Percentiles rank a stretch among this genome's conserved stretches.
phyloP scores from a whole-genome alignment of 1,284 basidiomycete genomes.

The Cutaneotrichosporon curvatum region DNA sequence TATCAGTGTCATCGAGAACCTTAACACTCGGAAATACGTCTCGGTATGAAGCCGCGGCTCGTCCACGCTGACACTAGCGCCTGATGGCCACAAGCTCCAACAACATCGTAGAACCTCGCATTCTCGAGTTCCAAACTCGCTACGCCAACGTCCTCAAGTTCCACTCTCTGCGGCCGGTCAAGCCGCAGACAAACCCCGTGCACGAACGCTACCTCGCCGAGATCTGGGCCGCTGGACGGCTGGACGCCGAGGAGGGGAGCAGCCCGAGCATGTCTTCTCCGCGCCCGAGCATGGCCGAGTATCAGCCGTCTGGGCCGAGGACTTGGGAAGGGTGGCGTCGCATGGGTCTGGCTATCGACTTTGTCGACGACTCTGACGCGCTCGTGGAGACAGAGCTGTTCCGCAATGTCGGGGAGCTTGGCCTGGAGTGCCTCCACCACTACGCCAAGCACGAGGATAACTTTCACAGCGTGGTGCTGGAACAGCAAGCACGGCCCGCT shows the following conservation, averaged over 20 bases:
- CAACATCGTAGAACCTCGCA: conserved; percentile 70
- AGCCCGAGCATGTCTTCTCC: conserved; percentile 7
- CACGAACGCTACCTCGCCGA: conserved; percentile 61
- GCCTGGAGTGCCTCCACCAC: conserved; percentile 70
- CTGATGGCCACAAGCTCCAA: conserved; percentile 68
- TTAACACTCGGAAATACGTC: conserved; percentile 76
- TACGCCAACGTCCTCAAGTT: conserved; percentile 72
- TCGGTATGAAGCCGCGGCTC: conserved; percentile 54
- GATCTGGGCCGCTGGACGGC: conserved; percentile 58
- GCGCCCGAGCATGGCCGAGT: conserved; percentile 34
- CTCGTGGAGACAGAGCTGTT: conserved; percentile 76
- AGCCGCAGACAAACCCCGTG: conserved; percentile 57
- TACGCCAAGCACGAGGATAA: conserved; percentile 68
- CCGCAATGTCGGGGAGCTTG: conserved; percentile 71
- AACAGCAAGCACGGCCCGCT: conserved; percentile 70
- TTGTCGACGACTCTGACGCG: conserved; percentile 63
- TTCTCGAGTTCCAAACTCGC: conserved; percentile 87
- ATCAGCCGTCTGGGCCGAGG: conserved; percentile 11
- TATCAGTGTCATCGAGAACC: conserved; percentile 54
- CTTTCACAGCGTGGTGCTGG: conserved; percentile 78
- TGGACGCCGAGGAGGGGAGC: conserved; percentile 18
- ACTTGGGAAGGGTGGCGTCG: conserved; percentile 47
- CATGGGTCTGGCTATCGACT: conserved; percentile 43
- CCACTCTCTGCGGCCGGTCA: conserved; percentile 69
- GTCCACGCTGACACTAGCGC: conserved; percentile 51